A percentile compares a stretch with the other conserved stretches of the same genome.
Evolutionary conservation across 169 alveolate species (phyloP).

Genomic region (Plasmodium relictum): DNA sequence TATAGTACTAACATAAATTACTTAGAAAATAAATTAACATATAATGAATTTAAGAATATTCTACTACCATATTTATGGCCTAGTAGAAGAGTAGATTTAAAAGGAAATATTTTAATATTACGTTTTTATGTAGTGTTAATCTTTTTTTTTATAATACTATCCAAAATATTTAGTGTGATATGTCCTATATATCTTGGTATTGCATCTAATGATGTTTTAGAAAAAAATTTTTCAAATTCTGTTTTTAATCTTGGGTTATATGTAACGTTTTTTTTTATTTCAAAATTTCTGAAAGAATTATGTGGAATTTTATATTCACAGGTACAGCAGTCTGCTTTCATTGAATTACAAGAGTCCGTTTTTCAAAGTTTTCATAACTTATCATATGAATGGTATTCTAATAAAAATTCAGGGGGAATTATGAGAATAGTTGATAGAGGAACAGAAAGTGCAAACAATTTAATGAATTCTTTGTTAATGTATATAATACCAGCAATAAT

Average conservation of each 20-base stretch:
- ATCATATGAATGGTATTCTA: conserved; percentile 74
- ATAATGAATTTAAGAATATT: conserved; percentile 34
- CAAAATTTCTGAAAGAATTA: conserved; percentile 55
- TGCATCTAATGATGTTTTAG: conserved; percentile 73
- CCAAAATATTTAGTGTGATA: conserved; percentile 74
- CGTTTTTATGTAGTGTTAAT: conserved; percentile 53
- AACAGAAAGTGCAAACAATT: conserved; percentile 59
- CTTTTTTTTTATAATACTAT: conserved; percentile 50
- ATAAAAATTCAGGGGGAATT: conserved; percentile 63
- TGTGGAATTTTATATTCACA: conserved; percentile 68
- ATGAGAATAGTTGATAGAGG: conserved; percentile 76
- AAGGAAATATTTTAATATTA: conserved; percentile 62
- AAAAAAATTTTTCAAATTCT: conserved; percentile 21
- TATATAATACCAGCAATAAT: conserved; percentile 72
- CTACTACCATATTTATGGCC: conserved; percentile 64
- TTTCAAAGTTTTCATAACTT: conserved; percentile 59
- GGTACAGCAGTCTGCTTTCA: conserved; percentile 68
- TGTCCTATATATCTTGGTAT: conserved; percentile 75
- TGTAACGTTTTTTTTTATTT: conserved; percentile 31
- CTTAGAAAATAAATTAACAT: conserved; percentile 47
- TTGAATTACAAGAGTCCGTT: conserved; percentile 55
- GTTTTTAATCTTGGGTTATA: conserved; percentile 25
- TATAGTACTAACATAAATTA: not conserved
- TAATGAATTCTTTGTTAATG: conserved; percentile 56
- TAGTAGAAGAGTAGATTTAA: conserved; percentile 61